Evolutionary conservation across 2,329 filamentous ascomycete genomes (phyloP).

Genomic region (Daldinia sp.): DNA sequence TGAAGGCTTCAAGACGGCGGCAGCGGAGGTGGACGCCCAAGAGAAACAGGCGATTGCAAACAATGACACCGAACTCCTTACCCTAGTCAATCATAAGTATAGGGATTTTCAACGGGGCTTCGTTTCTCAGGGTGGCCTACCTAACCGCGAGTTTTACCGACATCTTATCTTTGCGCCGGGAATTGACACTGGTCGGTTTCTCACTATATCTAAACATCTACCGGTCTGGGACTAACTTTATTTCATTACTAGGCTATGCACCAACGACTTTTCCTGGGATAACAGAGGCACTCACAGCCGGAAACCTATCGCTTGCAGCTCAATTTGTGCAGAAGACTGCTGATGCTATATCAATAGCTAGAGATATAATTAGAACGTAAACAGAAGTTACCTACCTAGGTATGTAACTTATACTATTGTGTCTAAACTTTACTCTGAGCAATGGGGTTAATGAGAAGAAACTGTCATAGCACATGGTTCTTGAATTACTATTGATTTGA

Average conservation of each 20-base stretch:
- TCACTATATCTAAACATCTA: background rate
- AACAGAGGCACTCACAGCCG: conserved; percentile 47
- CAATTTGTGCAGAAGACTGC: conserved; percentile 49
- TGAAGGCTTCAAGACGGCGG: conserved; percentile 52
- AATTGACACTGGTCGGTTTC: conserved; percentile 58
- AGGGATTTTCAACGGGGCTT: conserved; percentile 63
- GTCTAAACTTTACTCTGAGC: background rate
- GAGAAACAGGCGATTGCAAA: conserved; percentile 50
- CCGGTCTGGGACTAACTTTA: conserved; percentile 4
- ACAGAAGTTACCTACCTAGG: too few relatives aligned
- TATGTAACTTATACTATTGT: too few relatives aligned
- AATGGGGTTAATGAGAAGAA: background rate
- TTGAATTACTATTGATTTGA: background rate
- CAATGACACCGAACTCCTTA: conserved; percentile 50
- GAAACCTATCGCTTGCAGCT: conserved; percentile 46
- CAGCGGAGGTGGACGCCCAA: conserved; percentile 52
- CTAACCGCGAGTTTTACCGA: conserved; percentile 59
- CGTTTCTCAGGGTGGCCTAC: conserved; percentile 61
- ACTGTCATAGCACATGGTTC: background rate
- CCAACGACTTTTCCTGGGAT: conserved; percentile 51
- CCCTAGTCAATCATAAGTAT: conserved; percentile 60
- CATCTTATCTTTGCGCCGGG: conserved; percentile 63
- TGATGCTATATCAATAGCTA: conserved; percentile 46
- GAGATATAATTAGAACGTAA: conserved; percentile 47
- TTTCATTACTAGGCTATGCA: conserved; percentile 46